A percentile compares a stretch with the other conserved stretches of the same genome.
phyloP scores from a whole-genome alignment of 169 alveolate species.

The Cyclospora cayetanensis region DNA sequence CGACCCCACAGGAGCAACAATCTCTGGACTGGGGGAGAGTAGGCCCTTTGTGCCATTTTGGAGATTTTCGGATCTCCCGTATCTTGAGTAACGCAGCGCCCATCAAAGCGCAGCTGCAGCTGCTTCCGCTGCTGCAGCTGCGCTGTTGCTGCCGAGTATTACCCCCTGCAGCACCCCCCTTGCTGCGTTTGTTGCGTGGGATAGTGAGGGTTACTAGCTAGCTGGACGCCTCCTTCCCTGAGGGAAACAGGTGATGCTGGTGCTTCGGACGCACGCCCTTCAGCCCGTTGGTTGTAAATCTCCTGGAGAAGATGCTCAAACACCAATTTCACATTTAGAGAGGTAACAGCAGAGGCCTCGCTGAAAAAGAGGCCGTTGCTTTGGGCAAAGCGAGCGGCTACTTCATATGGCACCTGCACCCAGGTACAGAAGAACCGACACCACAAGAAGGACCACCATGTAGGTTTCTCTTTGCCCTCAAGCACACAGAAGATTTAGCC shows the following conservation, averaged over 20 bases:
- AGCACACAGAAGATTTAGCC: neutral
- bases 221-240: neutral
- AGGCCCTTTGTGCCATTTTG: no score
- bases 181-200: neutral
- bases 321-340: conserved; percentile 95
- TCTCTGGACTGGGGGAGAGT: no score
- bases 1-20: no score
- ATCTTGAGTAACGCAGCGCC: no score
- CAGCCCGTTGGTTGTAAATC: conserved; percentile 70
- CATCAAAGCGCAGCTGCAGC: neutral
- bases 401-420: conserved; percentile 58
- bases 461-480: neutral
- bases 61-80: no score
- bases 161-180: neutral
- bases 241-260: neutral
- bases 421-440: neutral
- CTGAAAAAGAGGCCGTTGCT: conserved; percentile 80
- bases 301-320: conserved; percentile 95
- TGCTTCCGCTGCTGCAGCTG: neutral
- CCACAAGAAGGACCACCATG: neutral
- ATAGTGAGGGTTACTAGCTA: neutral
- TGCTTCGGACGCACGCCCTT: neutral
- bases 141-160: neutral
- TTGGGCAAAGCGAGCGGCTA: conserved; percentile 69
- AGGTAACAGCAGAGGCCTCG: conserved; percentile 98